Percentiles rank a stretch among this genome's conserved stretches.
These are phyloP conservation scores for Spencermartinsiella europaea DNA, from an alignment of 805 yeast genomes.

Conservation along the genomic window DNA sequence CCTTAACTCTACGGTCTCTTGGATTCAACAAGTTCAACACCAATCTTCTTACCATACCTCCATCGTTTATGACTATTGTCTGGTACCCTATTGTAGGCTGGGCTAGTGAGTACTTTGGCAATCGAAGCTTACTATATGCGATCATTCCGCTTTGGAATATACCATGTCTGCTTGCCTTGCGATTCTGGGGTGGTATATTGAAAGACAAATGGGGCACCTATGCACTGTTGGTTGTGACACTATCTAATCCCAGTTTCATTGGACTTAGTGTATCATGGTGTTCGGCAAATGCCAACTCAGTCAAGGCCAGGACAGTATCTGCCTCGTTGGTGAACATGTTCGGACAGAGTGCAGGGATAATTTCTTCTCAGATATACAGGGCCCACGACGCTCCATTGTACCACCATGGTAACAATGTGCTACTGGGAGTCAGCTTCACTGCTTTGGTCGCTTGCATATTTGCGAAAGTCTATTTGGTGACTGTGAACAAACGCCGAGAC, in stretches of 20 bases:
- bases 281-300: conserved; percentile 57
- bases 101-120: background rate
- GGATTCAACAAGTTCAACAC: conserved; percentile 52
- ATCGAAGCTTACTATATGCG: background rate
- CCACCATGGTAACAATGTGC: conserved; percentile 46
- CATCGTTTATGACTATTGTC: conserved; percentile 13
- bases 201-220: background rate
- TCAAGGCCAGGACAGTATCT: conserved; percentile 58
- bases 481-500: conserved; percentile 33
- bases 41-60: conserved; percentile 44
- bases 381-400: conserved; percentile 55
- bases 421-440: conserved; percentile 25
- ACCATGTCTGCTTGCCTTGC: background rate
- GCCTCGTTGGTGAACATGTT: conserved; percentile 62
- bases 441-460: conserved; percentile 18
- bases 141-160: background rate
- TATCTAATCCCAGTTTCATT: conserved; percentile 5
- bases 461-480: conserved; percentile 32
- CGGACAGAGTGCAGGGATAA: conserved; percentile 54
- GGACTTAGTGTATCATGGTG: conserved; percentile 56
- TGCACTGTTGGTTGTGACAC: background rate
- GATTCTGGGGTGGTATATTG: background rate
- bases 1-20: conserved; percentile 43
- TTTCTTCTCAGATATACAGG: conserved; percentile 53
- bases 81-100: background rate